These are phyloP conservation scores for Aaosphaeria pasadenensis DNA, from an alignment of 2,329 filamentous ascomycete genomes.

Conservation along the genomic window DNA sequence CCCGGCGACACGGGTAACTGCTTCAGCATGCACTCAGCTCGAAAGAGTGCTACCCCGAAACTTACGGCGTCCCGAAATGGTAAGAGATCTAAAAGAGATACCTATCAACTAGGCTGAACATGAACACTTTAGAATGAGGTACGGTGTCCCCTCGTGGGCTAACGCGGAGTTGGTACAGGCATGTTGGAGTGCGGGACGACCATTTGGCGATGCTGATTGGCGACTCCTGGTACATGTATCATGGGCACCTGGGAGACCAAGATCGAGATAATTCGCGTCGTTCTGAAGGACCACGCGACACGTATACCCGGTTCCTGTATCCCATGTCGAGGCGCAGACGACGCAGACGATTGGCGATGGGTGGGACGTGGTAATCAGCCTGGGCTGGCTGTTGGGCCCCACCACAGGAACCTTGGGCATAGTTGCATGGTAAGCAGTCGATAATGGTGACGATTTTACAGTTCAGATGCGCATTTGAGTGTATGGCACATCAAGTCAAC, in stretches of 20 bases:
- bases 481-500: too few relatives aligned
- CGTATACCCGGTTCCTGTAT: background rate
- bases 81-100: background rate
- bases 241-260: background rate
- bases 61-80: conserved; percentile 8
- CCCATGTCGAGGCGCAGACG: conserved; percentile 4
- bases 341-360: conserved; percentile 11
- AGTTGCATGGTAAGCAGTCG: too few relatives aligned
- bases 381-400: too few relatives aligned
- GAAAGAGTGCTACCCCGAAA: conserved; percentile 1
- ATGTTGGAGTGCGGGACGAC: conserved; percentile 1
- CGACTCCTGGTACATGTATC: background rate
- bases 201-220: too few relatives aligned
- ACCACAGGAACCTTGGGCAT: too few relatives aligned
- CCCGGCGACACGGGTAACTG: conserved; percentile 2
- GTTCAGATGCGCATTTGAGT: too few relatives aligned
- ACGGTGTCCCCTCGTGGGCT: conserved; percentile 6
- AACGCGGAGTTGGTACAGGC: background rate
- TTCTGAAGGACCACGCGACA: too few relatives aligned
- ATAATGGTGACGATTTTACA: too few relatives aligned
- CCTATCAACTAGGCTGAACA: conserved; percentile 1
- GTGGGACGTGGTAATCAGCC: conserved; percentile 3
- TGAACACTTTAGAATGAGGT: conserved; percentile 1
- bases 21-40: background rate
- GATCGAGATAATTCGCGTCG: background rate